phyloP scores from a whole-genome alignment of 2,329 filamentous ascomycete species.

The Phyllosticta capitalensis region DNA sequence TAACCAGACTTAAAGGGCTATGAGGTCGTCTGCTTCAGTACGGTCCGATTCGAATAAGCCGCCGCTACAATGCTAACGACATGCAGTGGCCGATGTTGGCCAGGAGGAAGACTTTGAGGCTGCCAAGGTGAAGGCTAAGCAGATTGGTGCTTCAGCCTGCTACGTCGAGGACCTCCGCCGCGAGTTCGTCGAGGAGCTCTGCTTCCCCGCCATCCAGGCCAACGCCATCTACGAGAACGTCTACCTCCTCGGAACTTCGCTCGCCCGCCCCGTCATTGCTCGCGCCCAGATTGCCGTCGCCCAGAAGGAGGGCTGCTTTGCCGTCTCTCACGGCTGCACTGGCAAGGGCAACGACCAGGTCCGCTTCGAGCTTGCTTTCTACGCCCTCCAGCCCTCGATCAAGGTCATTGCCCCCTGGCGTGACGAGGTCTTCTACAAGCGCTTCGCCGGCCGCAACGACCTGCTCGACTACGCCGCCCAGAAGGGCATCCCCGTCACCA shows the following conservation, averaged over 20 bases:
- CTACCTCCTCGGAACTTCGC: slow-evolving; percentile 50
- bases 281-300: slow-evolving; percentile 56
- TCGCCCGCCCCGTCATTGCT: slow-evolving; percentile 63
- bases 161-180: slow-evolving; percentile 55
- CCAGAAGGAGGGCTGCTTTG: slow-evolving; percentile 50
- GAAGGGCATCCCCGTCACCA: slow-evolving; percentile 61
- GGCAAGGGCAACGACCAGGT: slow-evolving; percentile 53
- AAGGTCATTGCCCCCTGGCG: slow-evolving; percentile 70
- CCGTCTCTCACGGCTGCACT: slow-evolving; percentile 38
- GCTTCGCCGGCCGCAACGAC: slow-evolving; percentile 62
- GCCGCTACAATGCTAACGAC: slow-evolving; percentile 1
- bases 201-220: slow-evolving; percentile 70
- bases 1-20: slow-evolving; percentile 43
- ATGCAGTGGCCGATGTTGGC: slow-evolving; percentile 39
- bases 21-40: slow-evolving; percentile 53
- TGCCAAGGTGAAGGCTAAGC: slow-evolving; percentile 62
- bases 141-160: slow-evolving; percentile 59
- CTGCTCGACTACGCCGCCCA: slow-evolving; percentile 61
- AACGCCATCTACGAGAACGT: slow-evolving; percentile 51
- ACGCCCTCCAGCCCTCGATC: slow-evolving; percentile 54
- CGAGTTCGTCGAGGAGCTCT: slow-evolving; percentile 73
- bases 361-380: slow-evolving; percentile 55
- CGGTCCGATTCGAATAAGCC: slow-evolving; percentile 35
- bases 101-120: slow-evolving; percentile 62
- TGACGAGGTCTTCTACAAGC: slow-evolving; percentile 58